These are phyloP conservation scores for Ruellia speciosa DNA, from an alignment of 305 asterid species.

Conservation along the genomic window DNA sequence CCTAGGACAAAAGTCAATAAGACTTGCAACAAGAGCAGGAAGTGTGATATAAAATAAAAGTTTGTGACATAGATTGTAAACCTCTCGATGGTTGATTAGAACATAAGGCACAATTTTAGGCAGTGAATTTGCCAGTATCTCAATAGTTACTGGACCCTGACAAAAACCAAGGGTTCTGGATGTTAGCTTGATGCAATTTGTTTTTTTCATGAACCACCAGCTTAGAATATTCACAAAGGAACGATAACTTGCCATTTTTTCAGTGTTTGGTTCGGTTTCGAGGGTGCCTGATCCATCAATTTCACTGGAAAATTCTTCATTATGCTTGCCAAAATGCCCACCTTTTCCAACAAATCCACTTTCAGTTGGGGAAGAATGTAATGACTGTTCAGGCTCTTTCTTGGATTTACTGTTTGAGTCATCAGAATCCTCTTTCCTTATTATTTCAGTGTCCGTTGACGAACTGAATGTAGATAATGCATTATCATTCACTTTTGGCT, in stretches of 20 bases:
- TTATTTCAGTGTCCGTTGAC: constrained; percentile 28
- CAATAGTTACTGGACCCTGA: constrained; percentile 85
- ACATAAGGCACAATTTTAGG: constrained; percentile 93
- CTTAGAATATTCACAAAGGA: constrained; percentile 24
- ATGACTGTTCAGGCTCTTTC: constrained; percentile 32
- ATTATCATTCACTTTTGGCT: constrained; percentile 29
- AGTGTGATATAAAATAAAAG: background rate
- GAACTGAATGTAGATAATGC: constrained; percentile 29
- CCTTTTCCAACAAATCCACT: constrained; percentile 25
- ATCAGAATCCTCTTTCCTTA: constrained; percentile 29
- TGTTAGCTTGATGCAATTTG: constrained; percentile 23
- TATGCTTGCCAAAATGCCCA: constrained; percentile 28
- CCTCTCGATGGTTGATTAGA: constrained; percentile 96
- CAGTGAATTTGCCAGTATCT: constrained; percentile 84
- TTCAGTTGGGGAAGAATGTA: constrained; percentile 27
- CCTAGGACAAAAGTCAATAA: constrained; percentile 34
- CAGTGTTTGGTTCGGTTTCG: constrained; percentile 42
- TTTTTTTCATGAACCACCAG: constrained; percentile 15
- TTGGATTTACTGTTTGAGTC: constrained; percentile 30
- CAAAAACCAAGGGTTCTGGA: constrained; percentile 19
- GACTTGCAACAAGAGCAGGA: background rate
- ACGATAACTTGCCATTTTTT: constrained; percentile 37
- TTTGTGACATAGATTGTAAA: constrained; percentile 24
- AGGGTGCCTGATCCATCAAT: constrained; percentile 36
- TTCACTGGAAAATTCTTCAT: constrained; percentile 29